Evolutionary conservation across 1,284 basidiomycete species (phyloP).

Genomic region (Cryptococcus sp.): DNA sequence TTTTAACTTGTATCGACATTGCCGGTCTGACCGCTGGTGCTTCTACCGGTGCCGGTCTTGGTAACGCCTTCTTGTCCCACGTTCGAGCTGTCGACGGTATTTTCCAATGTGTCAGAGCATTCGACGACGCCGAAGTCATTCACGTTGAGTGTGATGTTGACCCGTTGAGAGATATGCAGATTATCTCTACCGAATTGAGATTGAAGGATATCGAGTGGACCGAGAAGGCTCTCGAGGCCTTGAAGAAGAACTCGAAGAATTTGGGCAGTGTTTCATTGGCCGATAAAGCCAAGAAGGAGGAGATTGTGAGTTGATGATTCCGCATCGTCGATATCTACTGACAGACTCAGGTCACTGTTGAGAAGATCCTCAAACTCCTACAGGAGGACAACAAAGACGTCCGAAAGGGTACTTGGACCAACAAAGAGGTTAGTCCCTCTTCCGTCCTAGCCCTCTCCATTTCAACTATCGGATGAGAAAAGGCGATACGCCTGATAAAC

Average conservation of each 20-base stretch:
- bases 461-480: slow-evolving; percentile 62
- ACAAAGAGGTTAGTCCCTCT: slow-evolving; percentile 79
- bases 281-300: slow-evolving; percentile 95
- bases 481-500: slow-evolving; percentile 68
- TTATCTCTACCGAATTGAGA: slow-evolving; percentile 88
- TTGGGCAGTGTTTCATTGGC: slow-evolving; percentile 78
- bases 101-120: slow-evolving; percentile 96
- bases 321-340: background rate
- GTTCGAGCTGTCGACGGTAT: slow-evolving; percentile 99
- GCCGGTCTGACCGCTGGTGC: slow-evolving; percentile 96
- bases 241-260: slow-evolving; percentile 60
- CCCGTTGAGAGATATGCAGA: slow-evolving; percentile 94
- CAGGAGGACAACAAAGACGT: slow-evolving; percentile 84
- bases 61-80: slow-evolving; percentile 96
- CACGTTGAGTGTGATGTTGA: slow-evolving; percentile 99
- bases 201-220: slow-evolving; percentile 99
- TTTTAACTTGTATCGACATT: slow-evolving; percentile 98
- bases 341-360: slow-evolving; percentile 63
- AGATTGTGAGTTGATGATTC: slow-evolving; percentile 61
- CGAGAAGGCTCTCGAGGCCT: slow-evolving; percentile 78
- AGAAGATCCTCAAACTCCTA: slow-evolving; percentile 77
- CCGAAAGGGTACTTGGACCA: slow-evolving; percentile 89
- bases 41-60: slow-evolving; percentile 95
- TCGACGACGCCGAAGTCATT: slow-evolving; percentile 97
- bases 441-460: slow-evolving; percentile 2